Evolutionary conservation across 306 rosid species (phyloP).

Genomic region (Begonia masoniana): DNA sequence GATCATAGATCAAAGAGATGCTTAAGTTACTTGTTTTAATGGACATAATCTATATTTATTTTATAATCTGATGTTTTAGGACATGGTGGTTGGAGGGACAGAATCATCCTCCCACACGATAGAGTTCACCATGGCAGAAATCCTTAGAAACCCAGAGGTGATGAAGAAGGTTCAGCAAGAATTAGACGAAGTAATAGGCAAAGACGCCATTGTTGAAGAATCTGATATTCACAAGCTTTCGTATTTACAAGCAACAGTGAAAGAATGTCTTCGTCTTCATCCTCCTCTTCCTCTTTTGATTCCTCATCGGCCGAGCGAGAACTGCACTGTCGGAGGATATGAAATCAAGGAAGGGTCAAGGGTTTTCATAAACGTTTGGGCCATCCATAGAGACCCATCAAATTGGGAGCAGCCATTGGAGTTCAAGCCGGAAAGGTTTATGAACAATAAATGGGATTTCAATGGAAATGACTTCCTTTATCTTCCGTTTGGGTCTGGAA

Average conservation of each 20-base stretch:
- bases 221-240: conserved; percentile 12
- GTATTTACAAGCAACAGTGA: conserved; percentile 13
- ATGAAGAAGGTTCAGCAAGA: conserved; percentile 14
- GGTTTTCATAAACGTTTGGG: conserved; percentile 14
- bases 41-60: no score
- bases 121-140: conserved; percentile 25
- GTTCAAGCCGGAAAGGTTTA: conserved; percentile 14
- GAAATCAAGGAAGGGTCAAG: conserved; percentile 1
- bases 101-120: conserved; percentile 17
- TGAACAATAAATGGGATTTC: conserved; percentile 1
- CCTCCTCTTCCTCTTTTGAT: conserved; percentile 9
- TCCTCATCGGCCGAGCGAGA: conserved; percentile 9
- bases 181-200: conserved; percentile 12
- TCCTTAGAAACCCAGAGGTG: conserved; percentile 9
- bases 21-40: background rate
- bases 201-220: conserved; percentile 19
- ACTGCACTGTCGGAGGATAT: conserved; percentile 18
- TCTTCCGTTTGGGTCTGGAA: conserved; percentile 26
- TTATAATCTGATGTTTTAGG: conserved; percentile 7
- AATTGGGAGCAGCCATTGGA: conserved; percentile 17
- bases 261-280: conserved; percentile 22
- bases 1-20: background rate
- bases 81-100: conserved; percentile 19
- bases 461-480: conserved; percentile 9
- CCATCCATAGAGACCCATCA: conserved; percentile 18